Conservation (phyloP, 805 yeast genomes). For the Saccharomycopsis synnaedendra region DNA sequence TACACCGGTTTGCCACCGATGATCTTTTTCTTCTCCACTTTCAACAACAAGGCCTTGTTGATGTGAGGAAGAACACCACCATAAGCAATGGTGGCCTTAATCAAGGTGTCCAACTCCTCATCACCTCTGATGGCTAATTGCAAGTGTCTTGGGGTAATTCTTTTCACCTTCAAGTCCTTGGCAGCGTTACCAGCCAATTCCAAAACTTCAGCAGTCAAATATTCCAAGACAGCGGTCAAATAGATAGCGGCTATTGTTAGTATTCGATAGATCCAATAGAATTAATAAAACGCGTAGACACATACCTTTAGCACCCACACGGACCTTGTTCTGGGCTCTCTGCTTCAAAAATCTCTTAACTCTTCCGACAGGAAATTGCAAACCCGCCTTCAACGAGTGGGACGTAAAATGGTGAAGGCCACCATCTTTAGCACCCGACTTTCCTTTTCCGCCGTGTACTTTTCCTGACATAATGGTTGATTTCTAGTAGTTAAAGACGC, state of each 20-base stretch:
- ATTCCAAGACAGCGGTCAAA: conserved; percentile 90
- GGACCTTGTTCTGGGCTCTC: conserved; percentile 72
- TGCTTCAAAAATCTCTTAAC: conserved; percentile 90
- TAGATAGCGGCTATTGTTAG: conserved; percentile 64
- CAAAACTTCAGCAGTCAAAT: conserved; percentile 91
- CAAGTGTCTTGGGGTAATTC: conserved; percentile 96
- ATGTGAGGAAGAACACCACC: conserved; percentile 98
- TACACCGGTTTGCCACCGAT: too few species aligned
- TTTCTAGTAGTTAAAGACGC: background rate
- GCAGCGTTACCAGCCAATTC: conserved; percentile 99
- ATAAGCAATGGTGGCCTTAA: conserved; percentile 91
- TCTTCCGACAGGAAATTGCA: conserved; percentile 98
- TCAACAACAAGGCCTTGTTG: conserved; percentile 68
- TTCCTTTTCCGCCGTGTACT: conserved; percentile 95
- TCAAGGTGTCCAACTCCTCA: conserved; percentile 89
- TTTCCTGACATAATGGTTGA: conserved; percentile 69
- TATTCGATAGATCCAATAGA: background rate
- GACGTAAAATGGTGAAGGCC: conserved; percentile 32
- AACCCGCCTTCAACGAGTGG: conserved; percentile 87
- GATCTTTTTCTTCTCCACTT: conserved; percentile 51
- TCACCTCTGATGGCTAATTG: conserved; percentile 97
- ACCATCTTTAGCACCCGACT: conserved; percentile 72
- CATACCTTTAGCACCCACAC: conserved; percentile 66
- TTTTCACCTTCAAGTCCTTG: conserved; percentile 85
- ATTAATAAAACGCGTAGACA: conserved; percentile 1